phyloP scores from a whole-genome alignment of 768 basidiomycete species.

The Amanita pallidorosea region DNA sequence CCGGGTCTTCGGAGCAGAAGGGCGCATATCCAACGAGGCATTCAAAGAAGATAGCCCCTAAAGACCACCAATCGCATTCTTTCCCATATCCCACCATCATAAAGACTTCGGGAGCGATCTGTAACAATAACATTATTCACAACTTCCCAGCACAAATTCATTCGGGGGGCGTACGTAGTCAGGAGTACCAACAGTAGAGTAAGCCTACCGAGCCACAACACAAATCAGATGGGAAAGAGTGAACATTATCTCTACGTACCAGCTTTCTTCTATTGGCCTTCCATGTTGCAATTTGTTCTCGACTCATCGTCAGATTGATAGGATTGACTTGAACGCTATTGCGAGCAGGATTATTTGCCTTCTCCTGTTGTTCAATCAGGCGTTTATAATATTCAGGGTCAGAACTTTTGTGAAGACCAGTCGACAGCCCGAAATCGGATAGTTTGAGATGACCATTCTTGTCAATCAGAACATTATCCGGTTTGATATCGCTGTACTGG shows the following conservation, averaged over 20 bases:
- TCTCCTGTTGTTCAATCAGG: slow-evolving; percentile 54
- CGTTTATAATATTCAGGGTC: slow-evolving; percentile 93
- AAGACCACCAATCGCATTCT: slow-evolving; percentile 99
- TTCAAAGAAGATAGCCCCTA: slow-evolving; percentile 98
- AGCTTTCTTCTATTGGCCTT: slow-evolving; percentile 96
- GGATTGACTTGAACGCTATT: slow-evolving; percentile 98
- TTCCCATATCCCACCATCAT: slow-evolving; percentile 95
- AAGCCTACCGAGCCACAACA: slow-evolving; percentile 65
- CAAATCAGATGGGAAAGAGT: slow-evolving; percentile 1
- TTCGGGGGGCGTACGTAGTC: slow-evolving; percentile 37
- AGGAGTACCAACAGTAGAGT: slow-evolving; percentile 75
- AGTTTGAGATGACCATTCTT: slow-evolving; percentile 94
- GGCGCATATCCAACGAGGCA: slow-evolving; percentile 97
- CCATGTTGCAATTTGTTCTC: slow-evolving; percentile 97
- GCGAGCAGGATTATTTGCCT: slow-evolving; percentile 52
- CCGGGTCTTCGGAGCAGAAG: slow-evolving; percentile 94
- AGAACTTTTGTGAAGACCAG: slow-evolving; percentile 93
- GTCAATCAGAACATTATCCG: slow-evolving; percentile 98
- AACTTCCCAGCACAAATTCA: not conserved
- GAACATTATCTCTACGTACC: slow-evolving; percentile 27
- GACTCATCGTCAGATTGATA: slow-evolving; percentile 94
- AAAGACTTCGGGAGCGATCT: slow-evolving; percentile 98
- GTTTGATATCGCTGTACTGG: slow-evolving; percentile 84
- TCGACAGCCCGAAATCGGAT: slow-evolving; percentile 97
- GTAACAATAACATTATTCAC: slow-evolving; percentile 23